Evolutionary conservation across 257 asterid genomes (phyloP).

Genomic region (Solanum etuberosum): DNA sequence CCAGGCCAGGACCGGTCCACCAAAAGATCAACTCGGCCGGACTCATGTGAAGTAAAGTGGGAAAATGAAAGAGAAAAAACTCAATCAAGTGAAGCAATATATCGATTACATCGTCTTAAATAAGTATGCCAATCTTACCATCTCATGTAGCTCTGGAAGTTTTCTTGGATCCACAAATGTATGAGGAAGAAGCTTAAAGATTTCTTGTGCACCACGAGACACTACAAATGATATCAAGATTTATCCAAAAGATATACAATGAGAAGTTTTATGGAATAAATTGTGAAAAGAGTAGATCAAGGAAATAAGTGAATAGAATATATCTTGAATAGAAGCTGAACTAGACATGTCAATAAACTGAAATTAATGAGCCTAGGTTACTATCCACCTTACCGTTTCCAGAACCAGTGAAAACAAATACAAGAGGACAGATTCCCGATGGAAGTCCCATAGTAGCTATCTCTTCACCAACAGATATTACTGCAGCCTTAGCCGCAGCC

Average conservation of each 20-base stretch:
- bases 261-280: neutral
- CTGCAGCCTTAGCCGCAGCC: conserved; percentile 96
- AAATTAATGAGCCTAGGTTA: neutral
- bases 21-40: neutral
- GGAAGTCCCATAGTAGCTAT: conserved; percentile 89
- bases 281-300: neutral
- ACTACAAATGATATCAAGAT: conserved; percentile 29
- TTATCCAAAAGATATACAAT: neutral
- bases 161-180: conserved; percentile 55
- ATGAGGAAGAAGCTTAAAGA: conserved; percentile 94
- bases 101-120: neutral
- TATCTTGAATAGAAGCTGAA: neutral
- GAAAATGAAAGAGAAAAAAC: neutral
- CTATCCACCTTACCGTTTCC: conserved; percentile 66
- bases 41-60: neutral
- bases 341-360: neutral
- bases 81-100: neutral
- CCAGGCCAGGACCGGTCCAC: neutral
- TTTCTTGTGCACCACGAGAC: conserved; percentile 86
- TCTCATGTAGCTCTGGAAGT: conserved; percentile 61
- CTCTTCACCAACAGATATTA: conserved; percentile 93
- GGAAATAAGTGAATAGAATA: neutral
- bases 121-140: conserved; percentile 23
- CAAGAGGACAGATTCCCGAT: conserved; percentile 71
- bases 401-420: conserved; percentile 79